Percentiles rank a stretch among this genome's conserved stretches.
Evolutionary conservation across 2,329 filamentous ascomycete genomes (phyloP).

Genomic region (Aspergillus terreus): DNA sequence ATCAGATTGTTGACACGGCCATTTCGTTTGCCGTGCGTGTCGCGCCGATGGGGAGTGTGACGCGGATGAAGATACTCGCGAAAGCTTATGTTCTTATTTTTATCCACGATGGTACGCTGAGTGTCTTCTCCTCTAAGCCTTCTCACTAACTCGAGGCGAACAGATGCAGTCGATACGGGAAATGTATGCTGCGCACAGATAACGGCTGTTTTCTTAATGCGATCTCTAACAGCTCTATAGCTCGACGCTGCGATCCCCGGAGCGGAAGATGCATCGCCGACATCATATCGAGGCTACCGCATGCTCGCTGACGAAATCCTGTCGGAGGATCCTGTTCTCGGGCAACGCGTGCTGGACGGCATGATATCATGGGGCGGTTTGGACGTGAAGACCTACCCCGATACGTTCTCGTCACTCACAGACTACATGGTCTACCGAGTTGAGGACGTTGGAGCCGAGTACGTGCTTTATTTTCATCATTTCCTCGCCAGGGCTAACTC

Average conservation of each 20-base stretch:
- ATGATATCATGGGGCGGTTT: conserved; percentile 7
- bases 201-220: not conserved
- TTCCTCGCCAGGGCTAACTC: not conserved
- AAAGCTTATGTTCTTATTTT: conserved; percentile 10
- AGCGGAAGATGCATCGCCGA: not conserved
- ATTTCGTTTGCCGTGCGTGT: conserved; percentile 9
- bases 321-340: conserved; percentile 1
- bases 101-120: conserved; percentile 11
- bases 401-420: not conserved
- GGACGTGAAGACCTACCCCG: not conserved
- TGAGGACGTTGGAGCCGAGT: conserved; percentile 8
- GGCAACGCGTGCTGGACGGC: conserved; percentile 6
- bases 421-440: conserved; percentile 8
- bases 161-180: conserved; percentile 10
- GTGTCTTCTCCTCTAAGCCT: not conserved
- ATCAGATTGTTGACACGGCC: conserved; percentile 6
- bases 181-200: not conserved
- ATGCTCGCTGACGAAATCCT: conserved; percentile 5
- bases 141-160: no score
- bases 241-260: not conserved
- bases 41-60: conserved; percentile 2
- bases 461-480: not conserved
- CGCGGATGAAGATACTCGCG: conserved; percentile 4
- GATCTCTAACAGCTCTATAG: not conserved
- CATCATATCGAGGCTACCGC: conserved; percentile 1